Base-by-base conservation (phyloP, 106 monocot species). In the Dendrobium nobile region DNA sequence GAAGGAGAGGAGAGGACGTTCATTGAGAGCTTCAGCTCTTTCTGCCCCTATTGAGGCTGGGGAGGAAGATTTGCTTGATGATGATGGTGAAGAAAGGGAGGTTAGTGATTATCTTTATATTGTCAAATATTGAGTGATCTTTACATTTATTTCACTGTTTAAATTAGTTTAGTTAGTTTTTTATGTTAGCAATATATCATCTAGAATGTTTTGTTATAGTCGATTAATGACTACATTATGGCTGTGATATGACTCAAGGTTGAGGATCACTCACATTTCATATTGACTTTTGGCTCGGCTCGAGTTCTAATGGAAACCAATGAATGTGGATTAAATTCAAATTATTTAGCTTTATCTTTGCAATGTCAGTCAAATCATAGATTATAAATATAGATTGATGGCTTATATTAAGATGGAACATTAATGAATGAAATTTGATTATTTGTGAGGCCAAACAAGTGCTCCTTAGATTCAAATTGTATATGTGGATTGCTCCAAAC, bases 41-140 rank as follows among this genome's bases (percentile, higher is more conserved):
- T 92, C 98, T 37, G 85, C 87, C 28, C 94, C 88, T 51, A 44
- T 91, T 77, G 89, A 91, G 79, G 80, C 56, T 84, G 89, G 84
- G 61, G 96, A 96, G 55, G 96, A 96, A 81, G 93, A 96, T 82
- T 68, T 67, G 22, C 77, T 85, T 15, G 93, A 93, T 84, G 96
- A 96, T 79, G 92, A 92, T 78, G 86, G 92, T 45, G 96, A 93
- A 78, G 96, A 96, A 87, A 87, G 93, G n/a, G 96, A 93, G 96
- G 96, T 96, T 80, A 77, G 84, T 10, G 82, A 65, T 15, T 47
- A 54, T 72, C 3, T 10, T 47, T 76, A 19, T 15, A 28, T 76
- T 48, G 24, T 51, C 16, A 76, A 19, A 76, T 76, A n/a, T 74
- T 44, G 0, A 5, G 5, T 7, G 8, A 4, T 33, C 42, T 41